phyloP scores from a whole-genome alignment of 192 early-diverging fungal genomes.

The Coemansia sp. region DNA sequence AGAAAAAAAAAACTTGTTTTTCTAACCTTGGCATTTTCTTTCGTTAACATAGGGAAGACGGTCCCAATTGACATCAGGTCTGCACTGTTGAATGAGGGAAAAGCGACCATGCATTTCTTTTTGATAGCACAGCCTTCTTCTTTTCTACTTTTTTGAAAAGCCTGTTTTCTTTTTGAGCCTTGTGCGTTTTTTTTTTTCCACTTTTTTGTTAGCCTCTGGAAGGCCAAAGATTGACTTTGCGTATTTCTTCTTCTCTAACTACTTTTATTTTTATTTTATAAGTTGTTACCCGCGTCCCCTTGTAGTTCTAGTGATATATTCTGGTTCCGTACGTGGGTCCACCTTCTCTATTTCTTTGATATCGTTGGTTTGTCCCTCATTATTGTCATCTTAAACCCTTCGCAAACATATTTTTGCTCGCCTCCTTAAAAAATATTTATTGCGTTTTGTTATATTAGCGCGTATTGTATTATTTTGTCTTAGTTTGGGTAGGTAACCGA shows the following conservation, averaged over 20 bases:
- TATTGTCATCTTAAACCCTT: too few species aligned
- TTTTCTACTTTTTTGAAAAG: slow-evolving; percentile 8
- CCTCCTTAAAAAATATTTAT: slow-evolving; percentile 1
- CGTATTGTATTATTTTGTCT: too few species aligned
- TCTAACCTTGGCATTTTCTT: too few species aligned
- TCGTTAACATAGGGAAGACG: too few species aligned
- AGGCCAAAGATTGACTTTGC: slow-evolving; percentile 1
- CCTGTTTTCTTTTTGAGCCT: slow-evolving; percentile 4
- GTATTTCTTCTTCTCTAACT: slow-evolving; percentile 2
- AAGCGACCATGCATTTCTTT: too few species aligned
- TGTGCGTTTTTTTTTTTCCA: slow-evolving; percentile 2
- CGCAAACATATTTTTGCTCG: background rate
- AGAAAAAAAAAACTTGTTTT: background rate
- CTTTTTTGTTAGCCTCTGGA: background rate
- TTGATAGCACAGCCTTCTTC: background rate
- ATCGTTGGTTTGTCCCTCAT: too few species aligned
- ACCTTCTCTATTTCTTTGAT: too few species aligned
- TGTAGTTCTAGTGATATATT: slow-evolving; percentile 15
- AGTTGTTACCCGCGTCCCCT: slow-evolving; percentile 13
- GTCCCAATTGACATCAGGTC: background rate
- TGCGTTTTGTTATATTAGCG: background rate
- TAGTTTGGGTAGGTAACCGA: too few species aligned
- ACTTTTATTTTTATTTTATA: slow-evolving; percentile 10
- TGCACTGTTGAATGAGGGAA: slow-evolving; percentile 1
- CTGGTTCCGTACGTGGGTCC: background rate